A percentile compares a stretch with the other conserved stretches of the same genome.
Evolutionary conservation across 1,284 basidiomycete genomes (phyloP).

Genomic region (Ganoderma sinense): DNA sequence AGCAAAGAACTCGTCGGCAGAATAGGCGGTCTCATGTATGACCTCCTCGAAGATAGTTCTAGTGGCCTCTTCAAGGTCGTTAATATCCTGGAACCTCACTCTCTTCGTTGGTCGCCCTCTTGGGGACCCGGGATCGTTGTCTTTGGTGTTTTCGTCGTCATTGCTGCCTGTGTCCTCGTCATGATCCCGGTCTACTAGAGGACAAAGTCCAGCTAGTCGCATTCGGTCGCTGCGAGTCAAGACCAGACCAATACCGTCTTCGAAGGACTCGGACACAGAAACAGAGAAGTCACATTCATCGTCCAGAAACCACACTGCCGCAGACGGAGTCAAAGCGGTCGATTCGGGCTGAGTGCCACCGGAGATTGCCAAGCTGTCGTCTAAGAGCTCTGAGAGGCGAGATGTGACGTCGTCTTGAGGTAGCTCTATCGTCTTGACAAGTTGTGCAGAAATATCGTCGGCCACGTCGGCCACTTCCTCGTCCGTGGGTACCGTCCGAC

Average conservation of each 20-base stretch:
- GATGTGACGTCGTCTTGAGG: constrained; percentile 19
- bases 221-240: constrained; percentile 34
- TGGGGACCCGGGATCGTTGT: background rate
- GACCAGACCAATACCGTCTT: constrained; percentile 21
- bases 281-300: background rate
- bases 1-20: constrained; percentile 30
- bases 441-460: constrained; percentile 24
- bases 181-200: constrained; percentile 4
- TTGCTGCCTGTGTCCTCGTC: constrained; percentile 14
- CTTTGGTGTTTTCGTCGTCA: constrained; percentile 16
- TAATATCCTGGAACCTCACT: constrained; percentile 9
- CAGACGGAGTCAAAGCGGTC: constrained; percentile 19
- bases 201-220: constrained; percentile 25
- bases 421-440: constrained; percentile 23
- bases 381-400: constrained; percentile 12
- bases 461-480: constrained; percentile 49
- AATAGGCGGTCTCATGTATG: background rate
- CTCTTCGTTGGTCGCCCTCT: constrained; percentile 23
- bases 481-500: constrained; percentile 53
- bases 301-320: constrained; percentile 7
- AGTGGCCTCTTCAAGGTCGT: background rate
- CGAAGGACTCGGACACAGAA: background rate
- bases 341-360: constrained; percentile 11
- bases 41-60: background rate
- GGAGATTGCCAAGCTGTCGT: constrained; percentile 17